Evolutionary conservation across 441 rosid genomes (phyloP), one percentile per base, ranked within the genome.

Genomic region (Brassica balearica): DNA sequence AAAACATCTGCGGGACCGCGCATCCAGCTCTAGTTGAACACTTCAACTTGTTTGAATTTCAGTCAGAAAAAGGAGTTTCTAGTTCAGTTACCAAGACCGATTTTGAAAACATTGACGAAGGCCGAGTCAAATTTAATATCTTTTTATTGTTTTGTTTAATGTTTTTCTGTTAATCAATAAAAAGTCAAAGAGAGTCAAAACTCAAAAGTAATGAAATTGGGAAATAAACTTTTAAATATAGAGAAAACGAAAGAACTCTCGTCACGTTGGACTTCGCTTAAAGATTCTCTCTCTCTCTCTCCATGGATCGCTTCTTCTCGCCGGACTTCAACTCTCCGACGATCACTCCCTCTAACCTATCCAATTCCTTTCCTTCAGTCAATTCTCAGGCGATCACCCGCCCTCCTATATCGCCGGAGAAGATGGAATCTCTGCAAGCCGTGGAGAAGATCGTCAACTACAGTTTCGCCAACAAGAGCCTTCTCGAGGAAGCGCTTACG

Each of bases 401-500:
- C 46, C 23, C 60, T 51, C 61, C 74, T 2, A 17, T 78, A 4
- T 69, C 81, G 27, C 22, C 82, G 32, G 84, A 71, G 14, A 82
- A 73, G 22, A 84, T 85, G 88, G 85, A 81, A 11, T 80, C 88
- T 2, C 59, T 87, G 4, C 11, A 48, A 58, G 85, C 83, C 2
- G 88, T 91, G 60, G 93, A 91, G 85, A 76, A 8, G 10, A 90
- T 91, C 23, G 66, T 93, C 0, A 58, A 75, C 23, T 90, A 90
- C 84, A 69, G 11, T 5, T 90, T 92, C 80, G 72, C 3, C 14
- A 51, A 86, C 81, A 88, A 83, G 73, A 32, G 17, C 8, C 91
- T 89, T 7, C 84, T 93, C 0, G 84, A 85, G 64, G 89, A 89
- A 69, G 96, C 98, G 0, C 72, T 93, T 11, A 92, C 97, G 3